Evolutionary conservation across 2,329 filamentous ascomycete species (phyloP).

Genomic region (Amauroascus verrucosus): DNA sequence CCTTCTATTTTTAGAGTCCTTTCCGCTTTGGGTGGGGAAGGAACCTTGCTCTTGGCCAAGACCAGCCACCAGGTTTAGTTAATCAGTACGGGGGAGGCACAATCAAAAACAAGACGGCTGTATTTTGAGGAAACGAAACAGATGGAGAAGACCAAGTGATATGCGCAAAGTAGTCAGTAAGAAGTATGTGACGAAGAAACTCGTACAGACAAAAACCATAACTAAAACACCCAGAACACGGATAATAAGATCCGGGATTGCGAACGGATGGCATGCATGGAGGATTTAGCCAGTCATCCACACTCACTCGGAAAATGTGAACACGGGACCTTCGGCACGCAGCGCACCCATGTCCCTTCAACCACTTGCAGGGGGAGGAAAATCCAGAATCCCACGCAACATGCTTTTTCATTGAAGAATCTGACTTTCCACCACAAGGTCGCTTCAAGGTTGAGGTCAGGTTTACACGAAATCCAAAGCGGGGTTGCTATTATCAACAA

Average conservation of each 20-base stretch:
- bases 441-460: no score
- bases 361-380: neutral
- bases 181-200: no score
- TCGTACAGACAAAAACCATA: no score
- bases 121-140: no score
- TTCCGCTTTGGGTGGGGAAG: neutral
- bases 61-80: neutral
- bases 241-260: neutral
- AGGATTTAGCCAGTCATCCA: neutral
- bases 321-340: neutral
- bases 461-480: neutral
- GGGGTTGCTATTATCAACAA: neutral
- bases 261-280: neutral
- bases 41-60: neutral
- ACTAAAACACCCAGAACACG: no score
- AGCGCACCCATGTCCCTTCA: neutral
- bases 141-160: no score
- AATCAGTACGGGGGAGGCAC: no score
- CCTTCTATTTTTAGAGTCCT: slow-evolving; percentile 3
- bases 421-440: neutral
- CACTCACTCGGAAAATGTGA: neutral
- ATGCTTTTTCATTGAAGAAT: neutral
- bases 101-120: no score
- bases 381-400: neutral
- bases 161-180: no score